These are phyloP conservation scores for Centella asiatica DNA, from an alignment of 129 eudicot species.

Conservation along the genomic window DNA sequence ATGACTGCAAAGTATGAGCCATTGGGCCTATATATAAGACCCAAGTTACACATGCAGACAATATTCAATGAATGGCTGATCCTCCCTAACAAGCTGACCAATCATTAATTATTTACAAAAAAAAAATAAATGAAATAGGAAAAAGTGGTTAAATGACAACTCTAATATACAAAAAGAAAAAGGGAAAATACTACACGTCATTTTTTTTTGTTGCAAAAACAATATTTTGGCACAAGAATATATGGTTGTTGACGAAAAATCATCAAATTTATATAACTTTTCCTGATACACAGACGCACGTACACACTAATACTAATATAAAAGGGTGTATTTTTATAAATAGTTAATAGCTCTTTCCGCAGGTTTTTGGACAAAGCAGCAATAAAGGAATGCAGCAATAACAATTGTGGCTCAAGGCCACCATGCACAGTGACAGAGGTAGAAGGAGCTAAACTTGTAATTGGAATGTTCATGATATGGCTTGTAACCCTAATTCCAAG, in stretches of 20 bases:
- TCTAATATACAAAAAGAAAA: too few relatives aligned
- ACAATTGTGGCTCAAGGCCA: slow-evolving; percentile 17
- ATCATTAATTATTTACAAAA: neutral
- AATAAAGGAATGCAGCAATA: slow-evolving; percentile 32
- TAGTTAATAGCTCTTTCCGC: neutral
- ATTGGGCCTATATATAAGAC: too few relatives aligned
- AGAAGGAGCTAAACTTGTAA: slow-evolving; percentile 69
- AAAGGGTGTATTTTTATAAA: neutral
- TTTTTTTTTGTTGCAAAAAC: too few relatives aligned
- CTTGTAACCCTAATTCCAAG: slow-evolving; percentile 71
- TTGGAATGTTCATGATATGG: slow-evolving; percentile 87
- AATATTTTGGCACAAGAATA: too few relatives aligned
- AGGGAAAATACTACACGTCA: too few relatives aligned
- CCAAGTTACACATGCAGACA: neutral
- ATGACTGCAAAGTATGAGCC: neutral
- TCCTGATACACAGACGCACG: too few relatives aligned
- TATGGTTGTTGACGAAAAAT: too few relatives aligned
- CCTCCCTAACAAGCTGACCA: neutral
- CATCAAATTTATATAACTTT: neutral
- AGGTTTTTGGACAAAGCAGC: slow-evolving; percentile 95
- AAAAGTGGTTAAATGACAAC: too few relatives aligned
- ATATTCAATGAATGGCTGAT: too few relatives aligned
- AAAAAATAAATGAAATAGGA: too few relatives aligned
- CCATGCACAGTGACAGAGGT: slow-evolving; percentile 93
- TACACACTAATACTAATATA: neutral